Evolutionary conservation across 164 flowering plant genomes (phyloP), one percentile per base, ranked within the genome.

Genomic region (Piper betle): DNA sequence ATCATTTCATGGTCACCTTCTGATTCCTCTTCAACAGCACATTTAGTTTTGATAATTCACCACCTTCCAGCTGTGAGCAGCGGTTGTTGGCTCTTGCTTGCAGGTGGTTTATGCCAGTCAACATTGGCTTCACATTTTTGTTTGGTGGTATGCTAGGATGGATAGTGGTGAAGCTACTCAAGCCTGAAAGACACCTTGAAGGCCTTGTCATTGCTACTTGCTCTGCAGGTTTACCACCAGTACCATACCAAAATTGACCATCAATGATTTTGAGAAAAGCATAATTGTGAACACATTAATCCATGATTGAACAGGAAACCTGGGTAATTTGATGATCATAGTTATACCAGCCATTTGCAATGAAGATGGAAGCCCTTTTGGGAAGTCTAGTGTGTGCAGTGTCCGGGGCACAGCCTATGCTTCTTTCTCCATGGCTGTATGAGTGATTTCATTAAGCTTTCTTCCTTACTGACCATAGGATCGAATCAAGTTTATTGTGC

Each of bases 81-180:
- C 43, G 38, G 61, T 17, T 59, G 0, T 41, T 25, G 65, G 48
- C 13, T 58, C 37, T 3, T 56, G 4, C 25, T 1, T 61, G 8
- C 72, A 92, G 98, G 98, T 93, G 99, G 97, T 94, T 86, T 71
- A 94, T 94, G 99, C 97, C 97, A 0, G 62, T 94, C 0, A 94
- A 91, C 59, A 78, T 88, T 11, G 96, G 89, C 37, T 55, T 94
- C 53, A 82, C 84, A 25, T 86, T 90, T 64, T 57, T 90, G 11
- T 20, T 87, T 38, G 99, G 99, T 67, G 84, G 84, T 48, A 71
- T 73, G 33, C 80, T 88, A 43, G 99, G 97, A 69, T 94, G 99
- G 99, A 52, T 86, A 1, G 63, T 81, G 15, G 91, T 84, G 4
- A 94, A 87, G 63, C 33, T 91, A 64, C 53, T 86, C 39, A 84